These are phyloP conservation scores for Saccharum officinarum DNA, from an alignment of 176 grass and related monocot genomes.

Conservation along the genomic window DNA sequence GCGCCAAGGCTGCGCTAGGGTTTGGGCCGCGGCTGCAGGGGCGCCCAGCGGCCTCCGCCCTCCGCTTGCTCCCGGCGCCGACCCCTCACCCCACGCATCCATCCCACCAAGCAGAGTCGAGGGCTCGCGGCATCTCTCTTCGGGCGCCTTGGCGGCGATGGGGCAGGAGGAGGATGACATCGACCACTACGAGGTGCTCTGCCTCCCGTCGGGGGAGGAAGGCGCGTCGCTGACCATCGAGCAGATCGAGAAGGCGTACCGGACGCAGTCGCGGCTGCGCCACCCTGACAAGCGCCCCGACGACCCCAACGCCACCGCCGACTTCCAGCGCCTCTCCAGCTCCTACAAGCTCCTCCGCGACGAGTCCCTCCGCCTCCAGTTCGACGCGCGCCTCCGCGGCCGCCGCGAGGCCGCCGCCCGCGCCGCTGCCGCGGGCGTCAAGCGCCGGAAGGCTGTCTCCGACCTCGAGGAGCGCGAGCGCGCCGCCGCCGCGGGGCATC, in stretches of 20 bases:
- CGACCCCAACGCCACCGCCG: conserved; percentile 79
- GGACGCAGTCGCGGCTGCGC: conserved; percentile 55
- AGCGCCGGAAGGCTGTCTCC: conserved; percentile 62
- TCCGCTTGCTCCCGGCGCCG: not conserved
- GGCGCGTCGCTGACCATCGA: conserved; percentile 56
- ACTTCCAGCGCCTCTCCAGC: conserved; percentile 72
- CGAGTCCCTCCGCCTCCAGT: conserved; percentile 63
- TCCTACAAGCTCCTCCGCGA: conserved; percentile 75
- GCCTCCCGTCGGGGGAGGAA: conserved; percentile 66
- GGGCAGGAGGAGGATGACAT: conserved; percentile 41
- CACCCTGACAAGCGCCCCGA: conserved; percentile 83
- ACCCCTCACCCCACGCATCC: not conserved
- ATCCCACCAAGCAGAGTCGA: not conserved
- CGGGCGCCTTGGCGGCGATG: not conserved
- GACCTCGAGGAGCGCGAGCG: conserved; percentile 89
- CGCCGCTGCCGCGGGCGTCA: conserved; percentile 38
- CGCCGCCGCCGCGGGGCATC: conserved; percentile 25
- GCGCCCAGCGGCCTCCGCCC: too few relatives aligned
- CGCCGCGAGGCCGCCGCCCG: conserved; percentile 53
- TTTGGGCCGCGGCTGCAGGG: too few relatives aligned
- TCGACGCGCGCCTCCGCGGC: conserved; percentile 66
- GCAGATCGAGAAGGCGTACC: conserved; percentile 81
- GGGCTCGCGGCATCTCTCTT: not conserved
- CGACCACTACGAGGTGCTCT: conserved; percentile 77
- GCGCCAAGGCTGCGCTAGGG: too few relatives aligned